Conservation (phyloP, 208 protist species). For the Histomonas meleagridis region DNA sequence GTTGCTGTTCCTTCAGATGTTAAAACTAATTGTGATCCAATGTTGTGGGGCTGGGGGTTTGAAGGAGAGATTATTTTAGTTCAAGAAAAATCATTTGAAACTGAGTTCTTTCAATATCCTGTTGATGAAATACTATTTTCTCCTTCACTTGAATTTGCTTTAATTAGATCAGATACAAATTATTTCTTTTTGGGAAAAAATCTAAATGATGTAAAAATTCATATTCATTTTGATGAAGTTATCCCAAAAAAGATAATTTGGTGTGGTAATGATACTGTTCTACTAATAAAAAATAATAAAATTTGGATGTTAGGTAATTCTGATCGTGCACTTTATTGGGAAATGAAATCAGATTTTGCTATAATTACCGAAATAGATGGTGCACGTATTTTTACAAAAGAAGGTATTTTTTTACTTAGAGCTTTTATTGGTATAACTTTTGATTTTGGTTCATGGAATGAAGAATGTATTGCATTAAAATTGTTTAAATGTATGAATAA, state of each 20-base stretch:
- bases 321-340: not conserved
- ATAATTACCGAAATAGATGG: not conserved
- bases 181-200: not conserved
- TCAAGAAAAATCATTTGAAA: too few relatives aligned
- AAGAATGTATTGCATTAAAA: not conserved
- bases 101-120: not conserved
- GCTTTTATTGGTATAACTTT: not conserved
- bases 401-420: not conserved
- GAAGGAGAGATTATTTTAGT: too few relatives aligned
- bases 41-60: not conserved
- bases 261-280: conserved; percentile 23
- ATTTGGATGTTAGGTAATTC: not conserved
- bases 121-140: not conserved
- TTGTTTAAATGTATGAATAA: not conserved
- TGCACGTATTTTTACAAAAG: not conserved
- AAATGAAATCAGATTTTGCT: too few relatives aligned
- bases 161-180: not conserved
- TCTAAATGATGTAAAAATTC: not conserved
- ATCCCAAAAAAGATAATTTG: not conserved
- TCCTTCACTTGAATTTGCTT: not conserved
- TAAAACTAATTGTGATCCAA: not conserved
- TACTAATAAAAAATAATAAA: not conserved
- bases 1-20: not conserved
- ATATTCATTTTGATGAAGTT: not conserved
- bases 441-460: not conserved